Evolutionary conservation across 139 green algal genomes (phyloP), one percentile per base, ranked within the genome.

Genomic region (Tetradesmus obliquus): DNA sequence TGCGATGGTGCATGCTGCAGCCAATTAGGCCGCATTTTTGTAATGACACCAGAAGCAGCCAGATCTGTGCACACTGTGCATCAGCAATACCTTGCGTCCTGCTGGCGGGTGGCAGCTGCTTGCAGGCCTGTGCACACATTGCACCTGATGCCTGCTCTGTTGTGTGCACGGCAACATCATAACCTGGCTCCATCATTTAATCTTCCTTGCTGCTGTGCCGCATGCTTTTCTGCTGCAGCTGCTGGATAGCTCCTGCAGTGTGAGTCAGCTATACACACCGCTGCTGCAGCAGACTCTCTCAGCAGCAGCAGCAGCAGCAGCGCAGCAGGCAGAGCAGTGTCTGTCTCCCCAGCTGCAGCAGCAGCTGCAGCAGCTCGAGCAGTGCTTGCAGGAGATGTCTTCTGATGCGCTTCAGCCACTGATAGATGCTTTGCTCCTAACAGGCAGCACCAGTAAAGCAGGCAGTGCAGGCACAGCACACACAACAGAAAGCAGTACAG

Each of bases 301-400:
- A 72, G 54, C 55, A 76, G 51, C 55, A 87, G 32, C 55, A 87
- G 55, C 55, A n/a, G n/a, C n/a, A 74, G 22, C 55, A 87, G 55
- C 83, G 45, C 82, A 32, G 58, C 22, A 79, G 8, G 15, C 66
- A 76, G 45, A 72, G 4, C 53, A 17, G 20, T 3, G 4, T 22
- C 12, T 13, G 15, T 4, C 19, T 7, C 12, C 15, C 19, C 53
- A 76, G 57, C 57, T 62, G 19, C 80, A 85, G 45, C 80, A 62
- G 80, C 80, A 58, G 80, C n/a, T 60, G 80, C 80, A 62, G 74
- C 80, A 60, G 80, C 5, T 79, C 15, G 9, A 88, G 15, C 17
- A 88, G 84, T 58, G 79, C 9, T 58, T 79, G n/a, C 84, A 88
- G 54, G 19, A 57, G 84, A 9, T 88, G 84, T 76, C n/a, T 17